phyloP scores from a whole-genome alignment of 257 asterid genomes.

The Petunia secreta region DNA sequence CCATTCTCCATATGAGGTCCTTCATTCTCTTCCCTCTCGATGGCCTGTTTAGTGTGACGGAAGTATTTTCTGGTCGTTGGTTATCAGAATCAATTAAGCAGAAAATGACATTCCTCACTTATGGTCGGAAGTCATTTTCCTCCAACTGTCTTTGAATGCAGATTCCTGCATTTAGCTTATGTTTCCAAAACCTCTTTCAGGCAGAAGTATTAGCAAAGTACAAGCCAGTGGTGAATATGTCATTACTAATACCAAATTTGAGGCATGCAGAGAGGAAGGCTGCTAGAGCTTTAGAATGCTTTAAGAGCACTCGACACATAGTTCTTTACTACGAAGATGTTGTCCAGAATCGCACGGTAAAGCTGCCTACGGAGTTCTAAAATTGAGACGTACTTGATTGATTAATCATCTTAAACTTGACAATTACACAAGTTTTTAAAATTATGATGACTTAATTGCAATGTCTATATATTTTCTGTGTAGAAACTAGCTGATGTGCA shows the following conservation, averaged over 20 bases:
- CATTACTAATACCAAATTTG: conserved; percentile 50
- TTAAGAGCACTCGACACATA: conserved; percentile 66
- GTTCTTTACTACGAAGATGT: conserved; percentile 79
- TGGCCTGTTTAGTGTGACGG: not conserved
- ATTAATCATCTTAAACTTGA: not conserved
- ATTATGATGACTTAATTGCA: not conserved
- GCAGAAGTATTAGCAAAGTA: conserved; percentile 74
- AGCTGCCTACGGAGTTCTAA: not conserved
- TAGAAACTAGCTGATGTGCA: conserved; percentile 80
- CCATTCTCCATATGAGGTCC: conserved; percentile 75
- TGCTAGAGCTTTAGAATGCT: conserved; percentile 58
- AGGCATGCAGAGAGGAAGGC: conserved; percentile 41
- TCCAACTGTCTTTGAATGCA: not conserved
- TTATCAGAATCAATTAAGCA: too few relatives aligned
- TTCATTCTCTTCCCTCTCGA: not conserved
- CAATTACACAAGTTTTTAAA: not conserved
- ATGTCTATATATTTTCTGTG: not conserved
- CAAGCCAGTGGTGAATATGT: conserved; percentile 63
- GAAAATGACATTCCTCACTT: too few relatives aligned
- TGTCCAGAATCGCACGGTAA: conserved; percentile 58
- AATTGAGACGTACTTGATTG: not conserved
- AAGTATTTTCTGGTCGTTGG: not conserved
- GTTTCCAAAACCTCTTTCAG: conserved; percentile 38
- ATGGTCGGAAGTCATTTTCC: too few relatives aligned
- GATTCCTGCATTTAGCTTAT: not conserved